Evolutionary conservation across 2,329 filamentous ascomycete genomes (phyloP), one percentile per base, ranked within the genome.

Genomic region (Fonsecaea erecta): DNA sequence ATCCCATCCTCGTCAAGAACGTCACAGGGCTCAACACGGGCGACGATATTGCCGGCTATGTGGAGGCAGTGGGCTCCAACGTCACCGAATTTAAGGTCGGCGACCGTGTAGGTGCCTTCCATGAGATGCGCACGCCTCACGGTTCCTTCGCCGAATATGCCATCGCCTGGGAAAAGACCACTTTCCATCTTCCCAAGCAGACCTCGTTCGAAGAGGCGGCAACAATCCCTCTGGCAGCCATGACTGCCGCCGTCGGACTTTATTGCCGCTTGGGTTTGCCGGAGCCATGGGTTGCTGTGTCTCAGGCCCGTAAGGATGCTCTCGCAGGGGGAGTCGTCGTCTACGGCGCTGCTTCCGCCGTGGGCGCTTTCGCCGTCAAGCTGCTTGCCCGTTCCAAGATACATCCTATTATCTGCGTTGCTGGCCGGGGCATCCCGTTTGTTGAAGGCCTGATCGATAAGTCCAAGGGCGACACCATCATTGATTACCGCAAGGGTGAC

Each of bases 391-490:
- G 77, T 7, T 81, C 81, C 65, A 85, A 86, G 72, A 84, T 89
- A 64, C 85, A 88, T 73, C 87, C 87, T 0, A 76, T 89, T 52
- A 86, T 90, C 68, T 82, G 81, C 65, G 79, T 89, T 6, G 86
- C 87, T 0, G 87, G 87, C 6, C 77, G 56, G 12, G 84, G 83
- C 6, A 74, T 74, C 7, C 71, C 80, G 2, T 84, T 84, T 70
- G 85, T 88, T 1, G 78, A 84, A 72, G 74, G 72, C 0, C 75
- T 87, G 43, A 81, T 88, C 60, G 83, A 86, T 71, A 74, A 63
- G 43, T 57, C 53, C 16, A 84, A 84, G 71, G 86, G 86, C 43
- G 86, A 89, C 71, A 75, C 78, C 0, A 76, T 89, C 24, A 73
- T 89, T 63, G 86, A 89, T 76, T 88, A 89, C 74, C 84, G 87